These are phyloP conservation scores for Acanthamoeba healyi DNA, from an alignment of 208 protist species.

Conservation along the genomic window DNA sequence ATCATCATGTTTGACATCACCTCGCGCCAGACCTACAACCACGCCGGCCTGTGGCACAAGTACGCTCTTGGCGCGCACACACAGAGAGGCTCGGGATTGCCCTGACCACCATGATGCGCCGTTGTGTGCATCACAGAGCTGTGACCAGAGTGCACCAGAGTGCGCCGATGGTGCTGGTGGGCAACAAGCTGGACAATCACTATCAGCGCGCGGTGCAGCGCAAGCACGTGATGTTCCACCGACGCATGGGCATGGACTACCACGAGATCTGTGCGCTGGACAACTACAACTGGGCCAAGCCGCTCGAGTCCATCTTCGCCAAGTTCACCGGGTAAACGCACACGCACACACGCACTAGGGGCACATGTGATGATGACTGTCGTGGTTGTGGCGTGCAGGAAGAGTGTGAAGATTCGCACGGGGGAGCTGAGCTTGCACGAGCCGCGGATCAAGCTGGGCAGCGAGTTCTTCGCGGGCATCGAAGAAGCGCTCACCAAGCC, in stretches of 20 bases:
- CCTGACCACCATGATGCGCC: too few relatives aligned
- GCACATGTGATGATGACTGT: too few relatives aligned
- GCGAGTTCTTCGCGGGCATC: neutral
- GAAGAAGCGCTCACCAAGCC: neutral
- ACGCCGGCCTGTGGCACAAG: neutral
- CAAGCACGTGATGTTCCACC: neutral
- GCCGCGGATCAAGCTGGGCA: neutral
- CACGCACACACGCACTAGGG: too few relatives aligned
- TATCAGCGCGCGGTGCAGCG: neutral
- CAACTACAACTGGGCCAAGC: constrained; percentile 21
- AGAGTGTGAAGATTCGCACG: neutral
- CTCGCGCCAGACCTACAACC: neutral
- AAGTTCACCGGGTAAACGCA: neutral
- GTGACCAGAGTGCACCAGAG: neutral
- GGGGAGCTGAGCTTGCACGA: neutral
- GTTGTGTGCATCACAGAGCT: neutral
- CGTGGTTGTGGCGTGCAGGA: too few relatives aligned
- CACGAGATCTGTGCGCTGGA: constrained; percentile 9
- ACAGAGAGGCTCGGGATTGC: too few relatives aligned
- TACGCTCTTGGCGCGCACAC: too few relatives aligned
- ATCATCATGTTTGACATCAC: constrained; percentile 4
- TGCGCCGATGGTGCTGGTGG: constrained; percentile 22
- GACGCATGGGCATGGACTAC: neutral
- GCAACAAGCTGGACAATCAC: neutral
- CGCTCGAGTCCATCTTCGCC: neutral